Conservation (phyloP, 768 basidiomycete species). For the Coprinopsis cinerea region DNA sequence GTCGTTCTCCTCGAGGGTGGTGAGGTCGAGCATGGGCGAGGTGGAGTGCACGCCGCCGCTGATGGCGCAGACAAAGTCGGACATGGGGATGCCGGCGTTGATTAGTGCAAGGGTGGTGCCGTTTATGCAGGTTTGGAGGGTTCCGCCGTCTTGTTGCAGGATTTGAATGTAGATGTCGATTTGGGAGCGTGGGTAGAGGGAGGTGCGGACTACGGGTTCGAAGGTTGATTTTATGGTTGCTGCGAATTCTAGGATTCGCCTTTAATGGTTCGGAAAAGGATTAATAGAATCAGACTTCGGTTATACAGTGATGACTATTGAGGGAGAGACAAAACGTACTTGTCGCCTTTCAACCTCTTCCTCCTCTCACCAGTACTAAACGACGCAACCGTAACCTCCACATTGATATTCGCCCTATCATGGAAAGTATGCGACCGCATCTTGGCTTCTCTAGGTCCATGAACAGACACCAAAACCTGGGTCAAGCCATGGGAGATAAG, state of each 20-base stretch:
- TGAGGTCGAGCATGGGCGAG: conserved; percentile 81
- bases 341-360: conserved; percentile 76
- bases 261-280: conserved; percentile 24
- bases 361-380: conserved; percentile 82
- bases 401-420: conserved; percentile 84
- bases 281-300: not conserved
- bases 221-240: conserved; percentile 90
- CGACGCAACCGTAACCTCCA: conserved; percentile 81
- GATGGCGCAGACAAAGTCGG: conserved; percentile 88
- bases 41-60: conserved; percentile 83
- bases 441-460: conserved; percentile 88
- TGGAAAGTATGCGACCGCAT: conserved; percentile 74
- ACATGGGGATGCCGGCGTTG: conserved; percentile 83
- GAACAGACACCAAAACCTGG: conserved; percentile 80
- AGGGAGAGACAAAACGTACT: conserved; percentile 53
- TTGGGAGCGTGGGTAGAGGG: conserved; percentile 88
- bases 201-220: conserved; percentile 88
- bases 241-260: conserved; percentile 84
- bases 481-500: conserved; percentile 86
- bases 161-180: conserved; percentile 94
- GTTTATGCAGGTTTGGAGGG: conserved; percentile 89
- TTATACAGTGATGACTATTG: too few relatives aligned
- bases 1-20: conserved; percentile 84
- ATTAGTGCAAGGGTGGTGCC: conserved; percentile 90
- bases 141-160: conserved; percentile 88